Evolutionary conservation across 2,329 filamentous ascomycete species (phyloP).

Genomic region (Fusarium sarcochroum): DNA sequence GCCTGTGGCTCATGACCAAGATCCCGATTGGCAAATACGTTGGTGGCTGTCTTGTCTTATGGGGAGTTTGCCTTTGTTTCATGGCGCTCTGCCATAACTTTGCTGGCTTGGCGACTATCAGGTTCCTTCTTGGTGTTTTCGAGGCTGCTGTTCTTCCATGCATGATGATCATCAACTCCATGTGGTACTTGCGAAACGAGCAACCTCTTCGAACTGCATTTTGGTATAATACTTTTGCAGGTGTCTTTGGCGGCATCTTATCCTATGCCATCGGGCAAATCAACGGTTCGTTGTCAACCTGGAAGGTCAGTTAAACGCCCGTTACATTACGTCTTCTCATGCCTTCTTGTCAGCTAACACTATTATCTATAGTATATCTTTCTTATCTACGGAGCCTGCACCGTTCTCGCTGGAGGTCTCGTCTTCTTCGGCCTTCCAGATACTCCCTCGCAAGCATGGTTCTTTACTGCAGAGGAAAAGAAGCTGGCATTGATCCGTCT

Average conservation of each 20-base stretch:
- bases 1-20: conserved; percentile 38
- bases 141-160: conserved; percentile 49
- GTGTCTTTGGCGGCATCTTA: conserved; percentile 52
- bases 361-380: conserved; percentile 27
- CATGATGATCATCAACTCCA: conserved; percentile 50
- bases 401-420: neutral
- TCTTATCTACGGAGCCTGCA: conserved; percentile 44
- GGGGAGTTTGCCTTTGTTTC: conserved; percentile 44
- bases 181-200: conserved; percentile 54
- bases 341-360: neutral
- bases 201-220: conserved; percentile 51
- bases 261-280: conserved; percentile 51
- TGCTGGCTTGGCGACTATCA: conserved; percentile 42
- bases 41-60: conserved; percentile 37
- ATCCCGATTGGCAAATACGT: conserved; percentile 41
- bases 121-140: conserved; percentile 50
- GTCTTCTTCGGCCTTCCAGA: conserved; percentile 21
- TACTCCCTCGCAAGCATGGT: conserved; percentile 18
- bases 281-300: conserved; percentile 42
- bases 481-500: conserved; percentile 1
- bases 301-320: conserved; percentile 20
- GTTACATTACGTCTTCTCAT: no score
- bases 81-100: conserved; percentile 47
- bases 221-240: conserved; percentile 52
- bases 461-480: neutral